These are phyloP conservation scores for Penicilliopsis zonata DNA, from an alignment of 495 filamentous ascomycete genomes.

Conservation along the genomic window DNA sequence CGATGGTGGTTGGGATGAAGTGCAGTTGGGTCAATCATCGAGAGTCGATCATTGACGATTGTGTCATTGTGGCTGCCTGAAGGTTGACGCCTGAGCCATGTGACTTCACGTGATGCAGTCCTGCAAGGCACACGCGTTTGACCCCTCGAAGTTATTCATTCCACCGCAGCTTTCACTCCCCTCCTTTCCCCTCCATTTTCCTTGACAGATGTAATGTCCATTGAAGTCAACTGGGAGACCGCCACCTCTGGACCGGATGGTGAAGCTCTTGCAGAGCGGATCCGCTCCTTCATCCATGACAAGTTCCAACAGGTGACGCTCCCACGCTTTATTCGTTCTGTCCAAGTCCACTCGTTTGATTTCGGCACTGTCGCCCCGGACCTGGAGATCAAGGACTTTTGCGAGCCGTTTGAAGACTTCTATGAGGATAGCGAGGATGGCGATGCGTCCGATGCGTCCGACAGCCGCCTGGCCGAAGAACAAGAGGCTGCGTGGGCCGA, in stretches of 20 bases:
- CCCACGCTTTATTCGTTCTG: conserved; percentile 91
- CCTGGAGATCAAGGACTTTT: conserved; percentile 89
- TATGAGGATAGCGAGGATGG: conserved; percentile 73
- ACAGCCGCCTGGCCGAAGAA: background rate
- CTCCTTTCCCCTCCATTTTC: conserved; percentile 1
- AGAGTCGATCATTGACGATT: no score
- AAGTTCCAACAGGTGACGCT: conserved; percentile 87
- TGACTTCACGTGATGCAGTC: no score
- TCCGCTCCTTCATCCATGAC: conserved; percentile 88
- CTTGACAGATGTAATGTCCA: conserved; percentile 63
- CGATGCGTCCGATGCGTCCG: conserved; percentile 30
- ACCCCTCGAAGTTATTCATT: no score
- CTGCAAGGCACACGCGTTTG: no score
- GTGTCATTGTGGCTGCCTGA: no score
- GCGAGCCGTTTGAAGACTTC: conserved; percentile 89
- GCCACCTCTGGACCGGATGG: conserved; percentile 86
- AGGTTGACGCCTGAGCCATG: no score
- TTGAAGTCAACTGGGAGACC: conserved; percentile 91
- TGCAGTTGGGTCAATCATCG: no score
- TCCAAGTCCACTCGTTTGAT: conserved; percentile 86
- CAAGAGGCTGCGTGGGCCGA: conserved; percentile 1
- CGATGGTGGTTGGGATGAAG: no score
- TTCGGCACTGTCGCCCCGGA: conserved; percentile 77
- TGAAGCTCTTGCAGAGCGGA: conserved; percentile 63
- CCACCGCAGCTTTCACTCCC: background rate